These are phyloP conservation scores for Aphanomyces invadans DNA, from an alignment of 352 stramenopile genomes.

Conservation along the genomic window DNA sequence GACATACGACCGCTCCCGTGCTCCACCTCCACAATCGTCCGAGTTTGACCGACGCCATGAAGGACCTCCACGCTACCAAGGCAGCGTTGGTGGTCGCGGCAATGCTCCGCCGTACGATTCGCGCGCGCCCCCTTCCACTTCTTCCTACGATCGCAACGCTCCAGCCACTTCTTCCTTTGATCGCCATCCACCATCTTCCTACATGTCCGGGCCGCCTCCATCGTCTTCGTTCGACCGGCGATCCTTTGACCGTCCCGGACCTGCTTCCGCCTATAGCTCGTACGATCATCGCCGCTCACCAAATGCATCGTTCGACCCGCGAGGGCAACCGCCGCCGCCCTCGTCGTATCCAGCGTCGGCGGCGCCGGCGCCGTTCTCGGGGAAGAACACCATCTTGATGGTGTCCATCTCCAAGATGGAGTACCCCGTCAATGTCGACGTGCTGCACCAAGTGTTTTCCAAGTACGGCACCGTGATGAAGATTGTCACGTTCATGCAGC, in stretches of 20 bases:
- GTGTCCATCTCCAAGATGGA: conserved; percentile 74
- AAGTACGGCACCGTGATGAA: conserved; percentile 81
- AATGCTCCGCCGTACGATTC: not conserved
- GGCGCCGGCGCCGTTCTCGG: not conserved
- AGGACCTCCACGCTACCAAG: too few species aligned
- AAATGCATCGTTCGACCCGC: too few species aligned
- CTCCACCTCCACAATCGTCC: not conserved
- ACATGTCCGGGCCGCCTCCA: not conserved
- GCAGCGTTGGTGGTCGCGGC: not conserved
- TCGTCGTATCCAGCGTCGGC: not conserved
- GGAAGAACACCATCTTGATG: conserved; percentile 63
- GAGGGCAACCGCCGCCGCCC: not conserved
- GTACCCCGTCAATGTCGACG: conserved; percentile 73
- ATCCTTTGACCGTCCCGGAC: not conserved
- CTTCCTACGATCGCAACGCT: not conserved
- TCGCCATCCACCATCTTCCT: not conserved
- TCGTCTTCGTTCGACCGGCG: not conserved
- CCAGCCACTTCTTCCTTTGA: not conserved
- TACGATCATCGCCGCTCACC: conserved; percentile 3
- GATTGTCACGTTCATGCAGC: conserved; percentile 76
- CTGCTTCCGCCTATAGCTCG: not conserved
- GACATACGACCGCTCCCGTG: not conserved
- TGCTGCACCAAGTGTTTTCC: conserved; percentile 73
- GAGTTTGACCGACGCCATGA: not conserved
- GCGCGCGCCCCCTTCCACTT: not conserved